Evolutionary conservation across 805 yeast species (phyloP).

Genomic region (Danielozyma ontarioensis): DNA sequence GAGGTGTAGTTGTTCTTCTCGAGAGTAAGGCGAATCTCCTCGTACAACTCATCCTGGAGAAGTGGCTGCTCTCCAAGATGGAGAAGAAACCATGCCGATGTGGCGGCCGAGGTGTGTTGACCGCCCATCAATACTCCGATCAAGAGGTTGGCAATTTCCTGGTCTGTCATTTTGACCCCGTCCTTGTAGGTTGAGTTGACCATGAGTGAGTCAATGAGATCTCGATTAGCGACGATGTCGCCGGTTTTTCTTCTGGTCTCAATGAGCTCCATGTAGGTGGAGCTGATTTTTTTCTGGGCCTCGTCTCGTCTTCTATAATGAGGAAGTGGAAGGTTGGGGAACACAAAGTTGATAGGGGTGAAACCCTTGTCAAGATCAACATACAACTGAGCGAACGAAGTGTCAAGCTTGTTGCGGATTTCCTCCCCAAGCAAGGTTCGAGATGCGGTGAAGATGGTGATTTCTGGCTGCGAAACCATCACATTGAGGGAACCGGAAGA

Average conservation of each 20-base stretch:
- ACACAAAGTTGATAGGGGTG: slow-evolving; percentile 92
- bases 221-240: slow-evolving; percentile 74
- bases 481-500: slow-evolving; percentile 56
- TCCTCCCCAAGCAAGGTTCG: slow-evolving; percentile 89
- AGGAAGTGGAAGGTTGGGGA: slow-evolving; percentile 89
- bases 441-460: slow-evolving; percentile 95
- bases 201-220: slow-evolving; percentile 85
- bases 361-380: slow-evolving; percentile 95
- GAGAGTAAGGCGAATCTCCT: slow-evolving; percentile 66
- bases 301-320: slow-evolving; percentile 77
- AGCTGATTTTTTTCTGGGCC: slow-evolving; percentile 79
- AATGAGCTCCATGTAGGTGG: slow-evolving; percentile 77
- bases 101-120: slow-evolving; percentile 95
- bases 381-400: slow-evolving; percentile 78
- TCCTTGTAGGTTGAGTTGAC: slow-evolving; percentile 82
- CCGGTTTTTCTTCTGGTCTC: slow-evolving; percentile 66
- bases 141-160: slow-evolving; percentile 86
- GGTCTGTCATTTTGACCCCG: slow-evolving; percentile 91
- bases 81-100: slow-evolving; percentile 90
- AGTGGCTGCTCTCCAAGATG: slow-evolving; percentile 87
- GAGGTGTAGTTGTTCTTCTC: slow-evolving; percentile 38
- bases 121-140: slow-evolving; percentile 99
- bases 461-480: slow-evolving; percentile 84
- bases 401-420: slow-evolving; percentile 76
- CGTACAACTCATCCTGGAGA: slow-evolving; percentile 72